Base-by-base conservation (phyloP, 1,284 basidiomycete species). In the Trametes pubescens region DNA sequence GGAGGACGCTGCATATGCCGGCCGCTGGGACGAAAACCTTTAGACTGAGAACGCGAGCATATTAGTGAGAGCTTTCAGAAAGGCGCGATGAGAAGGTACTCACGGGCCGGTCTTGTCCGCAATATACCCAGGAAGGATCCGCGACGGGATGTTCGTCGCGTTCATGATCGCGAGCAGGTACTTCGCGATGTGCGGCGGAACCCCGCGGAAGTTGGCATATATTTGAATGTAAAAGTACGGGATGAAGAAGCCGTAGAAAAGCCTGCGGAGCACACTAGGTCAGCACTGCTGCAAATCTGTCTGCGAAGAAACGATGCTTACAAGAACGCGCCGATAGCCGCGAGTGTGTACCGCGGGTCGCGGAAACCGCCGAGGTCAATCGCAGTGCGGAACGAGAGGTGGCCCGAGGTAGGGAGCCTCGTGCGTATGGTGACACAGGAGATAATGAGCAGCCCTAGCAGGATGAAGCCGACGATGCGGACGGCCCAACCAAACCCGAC, bases 401-500 rank as follows among this genome's bases (percentile, higher is more conserved):
- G 49, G 7, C 62, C 60, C 0, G 64, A 65, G 13, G 66, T 58
- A 21, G 65, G 67, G 14, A 69, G 56, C 0, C 65, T 62, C 2
- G 65, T 65, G 22, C 59, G 52, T 43, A 69, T 63, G 1, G 74
- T 74, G 6, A 78, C 37, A 53, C 71, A 74, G 0, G 77, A 67
- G 4, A 76, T 58, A 22, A 66, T 55, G 29, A 77, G 73, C 62
- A 75, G 75, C 1, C 59, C 70, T 13, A 78, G 65, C n/a, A 72
- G 74, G 22, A 77, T 52, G 59, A 78, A 78, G 11, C 68, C 77
- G 9, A 72, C 63, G 24, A 74, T 69, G 44, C 78, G 74, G 26
- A 88, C 81, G 0, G 82, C 81, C 88, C 88, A 90, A 4, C 78
- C 81, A 70, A 89, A 91, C 0, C 87, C 88, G 46, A 88, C 72